Base-by-base conservation (phyloP, 495 filamentous ascomycete genomes). In the Astrocystis sublimbata region DNA sequence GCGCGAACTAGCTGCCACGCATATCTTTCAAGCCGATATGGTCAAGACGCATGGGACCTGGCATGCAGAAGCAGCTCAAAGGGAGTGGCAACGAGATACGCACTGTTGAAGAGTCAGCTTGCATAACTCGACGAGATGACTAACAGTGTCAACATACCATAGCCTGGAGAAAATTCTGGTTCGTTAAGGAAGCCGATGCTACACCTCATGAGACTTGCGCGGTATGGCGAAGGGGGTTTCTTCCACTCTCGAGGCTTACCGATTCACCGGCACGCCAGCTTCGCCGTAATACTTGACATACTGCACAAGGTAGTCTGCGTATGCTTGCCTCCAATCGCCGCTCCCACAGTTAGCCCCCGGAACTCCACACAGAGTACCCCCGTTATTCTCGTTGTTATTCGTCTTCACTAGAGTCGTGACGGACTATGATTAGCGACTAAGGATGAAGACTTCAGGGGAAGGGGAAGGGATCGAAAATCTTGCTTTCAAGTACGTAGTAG, bases 351-450 rank as follows among this genome's bases (percentile, higher is more conserved):
- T 68, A 1, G 76, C 64, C 4, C 77, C 76, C 6, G 72, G 60
- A 6, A 81, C 76, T 24, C 83, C 83, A 69, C 83, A 85, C 3
- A 86, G 69, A 41, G 76, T 80, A n/a, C 83, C 81, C 30, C 81
- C 81, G 58, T 82, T 81, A 56, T 68, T 72, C 50, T 83, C 76
- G 58, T 78, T 75, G 10, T 67, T 64, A 61, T 83, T 83, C 36
- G 80, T 80, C 71, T 85, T 85, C 83, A 85, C 84, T 71, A 75
- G 82, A 0, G 75, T n/a, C n/a, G n/a, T n/a, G n/a, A 79, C 0
- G 81, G 79, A 0, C 80, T 80, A 33, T 71, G 78, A 66, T 71
- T 70, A 17, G 70, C 68, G 17, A 26, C 36, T 15, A 30, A 15
- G n/a, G 23, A 24, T 6, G 21, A 46, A 13, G 1, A 13, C 13